Evolutionary conservation across 306 rosid species (phyloP).

Genomic region (Cicer chorassanicum): DNA sequence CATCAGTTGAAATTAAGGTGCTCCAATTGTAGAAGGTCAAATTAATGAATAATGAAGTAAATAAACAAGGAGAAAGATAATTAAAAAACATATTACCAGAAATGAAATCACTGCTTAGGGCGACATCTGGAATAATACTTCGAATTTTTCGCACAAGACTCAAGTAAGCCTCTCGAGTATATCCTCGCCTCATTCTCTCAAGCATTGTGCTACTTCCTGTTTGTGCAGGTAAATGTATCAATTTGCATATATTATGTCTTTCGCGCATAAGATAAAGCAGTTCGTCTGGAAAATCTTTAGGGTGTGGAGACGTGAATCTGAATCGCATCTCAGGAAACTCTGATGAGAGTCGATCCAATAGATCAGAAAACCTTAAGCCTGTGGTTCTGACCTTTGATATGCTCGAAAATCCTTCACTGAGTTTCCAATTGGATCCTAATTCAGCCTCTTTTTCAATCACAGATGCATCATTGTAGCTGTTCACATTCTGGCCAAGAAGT

Average conservation of each 20-base stretch:
- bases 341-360: slow-evolving; percentile 76
- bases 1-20: slow-evolving; percentile 20
- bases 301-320: slow-evolving; percentile 98
- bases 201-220: slow-evolving; percentile 75
- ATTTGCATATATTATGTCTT: slow-evolving; percentile 82
- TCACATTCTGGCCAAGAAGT: slow-evolving; percentile 96
- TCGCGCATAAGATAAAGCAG: slow-evolving; percentile 86
- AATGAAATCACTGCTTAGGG: slow-evolving; percentile 93
- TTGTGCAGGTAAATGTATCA: slow-evolving; percentile 92
- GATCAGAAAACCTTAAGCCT: slow-evolving; percentile 91
- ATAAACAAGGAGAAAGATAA: slow-evolving; percentile 2
- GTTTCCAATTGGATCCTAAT: slow-evolving; percentile 74
- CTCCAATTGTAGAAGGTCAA: slow-evolving; percentile 29
- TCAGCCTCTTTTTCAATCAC: slow-evolving; percentile 62
- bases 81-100: slow-evolving; percentile 62
- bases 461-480: slow-evolving; percentile 89
- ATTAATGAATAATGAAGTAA: slow-evolving; percentile 30
- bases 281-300: slow-evolving; percentile 94
- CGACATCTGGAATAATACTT: slow-evolving; percentile 81
- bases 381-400: slow-evolving; percentile 74
- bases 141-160: slow-evolving; percentile 89
- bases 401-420: slow-evolving; percentile 92
- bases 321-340: slow-evolving; percentile 97
- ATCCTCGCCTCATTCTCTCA: slow-evolving; percentile 96
- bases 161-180: slow-evolving; percentile 88